Conservation (phyloP, 2,329 filamentous ascomycete genomes). For the Daldinia sp. region DNA sequence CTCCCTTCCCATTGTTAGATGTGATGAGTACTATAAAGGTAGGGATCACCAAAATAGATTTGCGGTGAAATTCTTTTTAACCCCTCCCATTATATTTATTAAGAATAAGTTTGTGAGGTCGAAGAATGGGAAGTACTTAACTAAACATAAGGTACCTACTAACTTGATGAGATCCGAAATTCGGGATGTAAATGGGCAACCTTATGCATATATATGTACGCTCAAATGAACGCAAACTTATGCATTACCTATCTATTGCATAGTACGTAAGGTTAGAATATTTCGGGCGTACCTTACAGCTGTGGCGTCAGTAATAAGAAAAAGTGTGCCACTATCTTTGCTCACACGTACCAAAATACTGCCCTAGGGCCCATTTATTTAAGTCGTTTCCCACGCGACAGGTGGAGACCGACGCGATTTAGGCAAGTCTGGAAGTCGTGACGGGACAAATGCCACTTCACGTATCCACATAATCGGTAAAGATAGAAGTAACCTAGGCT, state of each 20-base stretch:
- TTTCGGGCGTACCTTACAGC: not conserved
- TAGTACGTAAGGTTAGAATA: not conserved
- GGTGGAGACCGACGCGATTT: conserved; percentile 36
- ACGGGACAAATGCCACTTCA: not conserved
- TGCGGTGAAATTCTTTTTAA: not conserved
- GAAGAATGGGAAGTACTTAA: not conserved
- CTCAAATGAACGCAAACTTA: not conserved
- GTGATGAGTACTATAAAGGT: conserved; percentile 7
- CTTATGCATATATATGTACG: too few species aligned
- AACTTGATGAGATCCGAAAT: too few species aligned
- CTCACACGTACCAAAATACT: not conserved
- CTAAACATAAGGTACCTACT: too few species aligned
- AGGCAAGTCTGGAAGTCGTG: conserved; percentile 1
- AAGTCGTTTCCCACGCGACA: conserved; percentile 40
- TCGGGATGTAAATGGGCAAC: too few species aligned
- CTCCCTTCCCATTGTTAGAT: not conserved
- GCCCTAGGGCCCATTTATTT: not conserved
- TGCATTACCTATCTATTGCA: conserved; percentile 2
- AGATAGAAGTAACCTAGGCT: not conserved
- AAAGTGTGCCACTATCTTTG: conserved; percentile 11
- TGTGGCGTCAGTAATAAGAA: not conserved
- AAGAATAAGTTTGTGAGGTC: not conserved
- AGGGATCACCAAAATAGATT: conserved; percentile 1
- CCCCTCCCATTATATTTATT: not conserved
- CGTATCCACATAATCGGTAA: not conserved